Conservation (phyloP, 139 green algal genomes). For the Chlamydomonas sphaeroides region DNA sequence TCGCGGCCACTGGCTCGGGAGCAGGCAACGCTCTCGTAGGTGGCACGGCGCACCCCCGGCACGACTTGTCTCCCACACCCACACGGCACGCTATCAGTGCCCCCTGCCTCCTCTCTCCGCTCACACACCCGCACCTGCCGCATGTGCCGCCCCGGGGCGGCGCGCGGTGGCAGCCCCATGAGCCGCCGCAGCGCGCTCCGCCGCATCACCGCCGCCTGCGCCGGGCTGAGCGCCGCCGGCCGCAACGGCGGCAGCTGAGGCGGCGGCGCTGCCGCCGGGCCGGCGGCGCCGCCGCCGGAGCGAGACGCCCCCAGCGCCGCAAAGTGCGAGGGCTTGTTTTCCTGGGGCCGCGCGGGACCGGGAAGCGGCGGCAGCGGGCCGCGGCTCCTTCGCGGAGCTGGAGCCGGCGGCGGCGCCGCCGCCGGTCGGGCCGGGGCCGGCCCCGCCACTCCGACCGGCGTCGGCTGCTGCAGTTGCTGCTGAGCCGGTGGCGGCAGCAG, state of each 20-base stretch:
- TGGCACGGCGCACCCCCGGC: too few relatives aligned
- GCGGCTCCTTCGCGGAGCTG: background rate
- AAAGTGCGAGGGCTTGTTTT: background rate
- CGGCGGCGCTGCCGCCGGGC: background rate
- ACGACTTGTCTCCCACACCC: too few relatives aligned
- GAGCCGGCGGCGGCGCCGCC: too few relatives aligned
- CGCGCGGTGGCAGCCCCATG: conserved; percentile 41
- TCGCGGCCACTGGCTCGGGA: too few relatives aligned
- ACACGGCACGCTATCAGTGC: too few relatives aligned
- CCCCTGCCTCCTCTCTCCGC: too few relatives aligned
- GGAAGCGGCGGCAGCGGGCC: conserved; percentile 18
- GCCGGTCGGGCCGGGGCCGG: too few relatives aligned
- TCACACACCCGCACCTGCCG: too few relatives aligned
- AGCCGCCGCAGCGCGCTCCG: conserved; percentile 64
- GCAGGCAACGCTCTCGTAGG: too few relatives aligned
- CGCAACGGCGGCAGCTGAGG: conserved; percentile 1
- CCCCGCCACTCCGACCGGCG: too few relatives aligned
- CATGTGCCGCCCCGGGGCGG: conserved; percentile 11
- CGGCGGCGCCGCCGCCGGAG: conserved; percentile 8
- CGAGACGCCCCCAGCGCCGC: background rate
- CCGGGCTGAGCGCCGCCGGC: conserved; percentile 34
- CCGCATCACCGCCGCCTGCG: conserved; percentile 50
- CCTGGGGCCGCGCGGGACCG: background rate
- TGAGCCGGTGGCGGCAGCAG: too few relatives aligned
- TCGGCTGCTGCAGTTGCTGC: too few relatives aligned